A percentile compares a stretch with the other conserved stretches of the same genome.
phyloP scores from a whole-genome alignment of 1,139 yeast species.

The Blastobotrys apis region DNA sequence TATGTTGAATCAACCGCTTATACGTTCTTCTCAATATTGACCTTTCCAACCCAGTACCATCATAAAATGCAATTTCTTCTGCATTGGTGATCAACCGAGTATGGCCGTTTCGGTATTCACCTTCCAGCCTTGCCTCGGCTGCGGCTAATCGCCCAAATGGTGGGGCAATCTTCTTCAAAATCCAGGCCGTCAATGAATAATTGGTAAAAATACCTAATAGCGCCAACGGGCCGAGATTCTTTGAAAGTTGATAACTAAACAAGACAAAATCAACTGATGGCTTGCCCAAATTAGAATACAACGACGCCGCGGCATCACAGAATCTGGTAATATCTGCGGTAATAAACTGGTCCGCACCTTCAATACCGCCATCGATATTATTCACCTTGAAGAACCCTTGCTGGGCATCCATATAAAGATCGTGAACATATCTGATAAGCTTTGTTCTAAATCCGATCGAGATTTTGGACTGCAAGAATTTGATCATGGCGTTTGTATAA shows the following conservation, averaged over 20 bases:
- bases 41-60: slow-evolving; percentile 83
- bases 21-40: slow-evolving; percentile 60
- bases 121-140: slow-evolving; percentile 69
- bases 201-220: slow-evolving; percentile 76
- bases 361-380: slow-evolving; percentile 41
- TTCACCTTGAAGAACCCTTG: slow-evolving; percentile 75
- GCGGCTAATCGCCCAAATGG: slow-evolving; percentile 79
- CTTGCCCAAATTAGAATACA: slow-evolving; percentile 86
- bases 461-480: slow-evolving; percentile 69
- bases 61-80: slow-evolving; percentile 92
- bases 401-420: slow-evolving; percentile 74
- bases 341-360: slow-evolving; percentile 66
- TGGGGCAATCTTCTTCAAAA: slow-evolving; percentile 73
- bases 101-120: slow-evolving; percentile 84
- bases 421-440: slow-evolving; percentile 82
- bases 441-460: slow-evolving; percentile 83
- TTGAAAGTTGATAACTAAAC: slow-evolving; percentile 78
- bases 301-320: slow-evolving; percentile 75
- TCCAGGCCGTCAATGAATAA: slow-evolving; percentile 73
- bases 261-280: slow-evolving; percentile 86
- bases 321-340: slow-evolving; percentile 82
- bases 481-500: slow-evolving; percentile 87
- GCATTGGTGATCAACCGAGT: slow-evolving; percentile 80
- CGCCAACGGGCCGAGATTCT: slow-evolving; percentile 81
- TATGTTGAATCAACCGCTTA: slow-evolving; percentile 51